These are phyloP conservation scores for Hamamelis virginiana DNA, from an alignment of 164 flowering plant genomes.

Conservation along the genomic window DNA sequence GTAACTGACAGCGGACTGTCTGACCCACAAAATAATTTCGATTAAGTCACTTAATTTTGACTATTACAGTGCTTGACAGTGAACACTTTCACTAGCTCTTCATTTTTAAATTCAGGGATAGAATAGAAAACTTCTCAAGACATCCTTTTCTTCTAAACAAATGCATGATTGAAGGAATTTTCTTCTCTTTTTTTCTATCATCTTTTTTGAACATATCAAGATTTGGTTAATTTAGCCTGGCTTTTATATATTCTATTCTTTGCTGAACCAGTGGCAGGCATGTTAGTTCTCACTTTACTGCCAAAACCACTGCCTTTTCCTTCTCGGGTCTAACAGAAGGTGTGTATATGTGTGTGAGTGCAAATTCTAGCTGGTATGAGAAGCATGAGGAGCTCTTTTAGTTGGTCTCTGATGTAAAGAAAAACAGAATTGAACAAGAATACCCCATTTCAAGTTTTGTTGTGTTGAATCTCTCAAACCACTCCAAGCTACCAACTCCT, in stretches of 20 bases:
- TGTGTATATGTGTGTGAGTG: slow-evolving; percentile 16
- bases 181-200: slow-evolving; percentile 16
- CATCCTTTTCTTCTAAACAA: slow-evolving; percentile 17
- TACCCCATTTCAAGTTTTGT: slow-evolving; percentile 12
- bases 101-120: slow-evolving; percentile 4
- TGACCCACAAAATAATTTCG: slow-evolving; percentile 12
- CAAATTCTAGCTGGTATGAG: slow-evolving; percentile 8
- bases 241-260: slow-evolving; percentile 26
- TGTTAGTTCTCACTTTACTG: slow-evolving; percentile 19
- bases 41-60: neutral
- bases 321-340: slow-evolving; percentile 17
- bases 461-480: slow-evolving; percentile 8
- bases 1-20: slow-evolving; percentile 1
- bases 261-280: slow-evolving; percentile 38
- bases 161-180: slow-evolving; percentile 46
- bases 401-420: slow-evolving; percentile 14
- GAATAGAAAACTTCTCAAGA: neutral
- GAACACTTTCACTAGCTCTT: slow-evolving; percentile 12
- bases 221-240: slow-evolving; percentile 18
- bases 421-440: slow-evolving; percentile 4
- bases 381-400: slow-evolving; percentile 12
- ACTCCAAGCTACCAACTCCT: slow-evolving; percentile 14
- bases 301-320: slow-evolving; percentile 18
- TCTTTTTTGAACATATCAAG: slow-evolving; percentile 27
- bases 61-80: slow-evolving; percentile 23